Evolutionary conservation across 2,329 filamentous ascomycete species (phyloP).

Genomic region (Teratosphaeria viscida): DNA sequence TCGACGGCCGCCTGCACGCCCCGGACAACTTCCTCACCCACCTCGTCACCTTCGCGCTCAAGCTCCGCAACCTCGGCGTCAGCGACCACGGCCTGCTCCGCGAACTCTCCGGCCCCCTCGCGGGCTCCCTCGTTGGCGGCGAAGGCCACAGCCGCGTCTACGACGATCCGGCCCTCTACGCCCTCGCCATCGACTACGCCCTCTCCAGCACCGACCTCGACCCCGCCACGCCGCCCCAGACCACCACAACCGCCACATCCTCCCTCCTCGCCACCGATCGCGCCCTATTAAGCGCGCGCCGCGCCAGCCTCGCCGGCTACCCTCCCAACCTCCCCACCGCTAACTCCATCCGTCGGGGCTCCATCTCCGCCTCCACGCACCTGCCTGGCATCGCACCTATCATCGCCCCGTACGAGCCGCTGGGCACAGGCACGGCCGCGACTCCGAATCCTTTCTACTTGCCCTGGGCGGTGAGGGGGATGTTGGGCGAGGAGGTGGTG

Average conservation of each 20-base stretch:
- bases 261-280: slow-evolving; percentile 9
- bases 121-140: slow-evolving; percentile 81
- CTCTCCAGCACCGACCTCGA: slow-evolving; percentile 35
- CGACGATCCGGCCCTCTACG: slow-evolving; percentile 78
- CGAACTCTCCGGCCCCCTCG: slow-evolving; percentile 77
- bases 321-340: slow-evolving; percentile 20
- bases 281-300: slow-evolving; percentile 8
- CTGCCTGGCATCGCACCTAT: slow-evolving; percentile 23
- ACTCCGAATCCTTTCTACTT: slow-evolving; percentile 74
- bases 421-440: slow-evolving; percentile 4
- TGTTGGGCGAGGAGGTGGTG: slow-evolving; percentile 86
- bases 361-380: slow-evolving; percentile 9
- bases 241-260: slow-evolving; percentile 2
- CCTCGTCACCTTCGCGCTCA: slow-evolving; percentile 84
- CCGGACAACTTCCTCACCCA: slow-evolving; percentile 81
- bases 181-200: slow-evolving; percentile 41
- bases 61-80: slow-evolving; percentile 84
- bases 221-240: neutral
- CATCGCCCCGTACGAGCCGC: slow-evolving; percentile 31
- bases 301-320: slow-evolving; percentile 15
- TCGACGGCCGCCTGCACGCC: slow-evolving; percentile 83
- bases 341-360: slow-evolving; percentile 25
- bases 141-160: slow-evolving; percentile 92
- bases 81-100: slow-evolving; percentile 88
- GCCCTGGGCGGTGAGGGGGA: slow-evolving; percentile 88